These are phyloP conservation scores for Trichosporon asahii DNA, from an alignment of 1,284 basidiomycete genomes.

Conservation along the genomic window DNA sequence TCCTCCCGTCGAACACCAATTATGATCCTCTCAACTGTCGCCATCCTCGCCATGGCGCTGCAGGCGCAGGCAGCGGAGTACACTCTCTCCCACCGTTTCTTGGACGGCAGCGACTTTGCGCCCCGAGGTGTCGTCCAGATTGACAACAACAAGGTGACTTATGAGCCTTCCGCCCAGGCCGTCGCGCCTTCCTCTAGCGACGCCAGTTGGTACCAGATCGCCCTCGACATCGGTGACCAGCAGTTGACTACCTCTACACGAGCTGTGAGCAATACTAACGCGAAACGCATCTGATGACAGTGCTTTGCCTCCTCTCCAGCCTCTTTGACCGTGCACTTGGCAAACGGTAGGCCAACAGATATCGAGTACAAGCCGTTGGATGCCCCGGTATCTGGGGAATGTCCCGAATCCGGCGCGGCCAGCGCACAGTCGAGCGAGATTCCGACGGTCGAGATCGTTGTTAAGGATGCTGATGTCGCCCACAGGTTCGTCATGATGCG, in stretches of 20 bases:
- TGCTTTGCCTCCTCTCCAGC: slow-evolving; percentile 16
- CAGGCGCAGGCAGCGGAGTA: slow-evolving; percentile 15
- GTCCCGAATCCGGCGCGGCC: neutral
- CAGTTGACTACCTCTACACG: slow-evolving; percentile 18
- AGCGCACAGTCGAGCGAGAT: neutral
- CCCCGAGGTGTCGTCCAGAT: slow-evolving; percentile 20
- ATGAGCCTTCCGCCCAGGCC: neutral
- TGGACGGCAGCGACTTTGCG: slow-evolving; percentile 9
- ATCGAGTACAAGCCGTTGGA: slow-evolving; percentile 19
- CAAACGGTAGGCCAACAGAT: neutral
- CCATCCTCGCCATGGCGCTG: slow-evolving; percentile 17
- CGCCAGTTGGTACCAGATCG: slow-evolving; percentile 26
- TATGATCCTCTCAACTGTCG: slow-evolving; percentile 2
- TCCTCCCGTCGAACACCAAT: neutral
- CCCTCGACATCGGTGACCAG: slow-evolving; percentile 17
- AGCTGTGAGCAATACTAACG: slow-evolving; percentile 12
- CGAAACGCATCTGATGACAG: neutral
- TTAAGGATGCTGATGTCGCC: neutral
- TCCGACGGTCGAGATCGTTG: neutral
- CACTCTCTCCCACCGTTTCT: slow-evolving; percentile 25
- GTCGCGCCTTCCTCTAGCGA: neutral
- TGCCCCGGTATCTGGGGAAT: slow-evolving; percentile 1
- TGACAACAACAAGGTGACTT: slow-evolving; percentile 9
- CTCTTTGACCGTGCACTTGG: slow-evolving; percentile 10
- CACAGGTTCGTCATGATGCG: slow-evolving; percentile 1